Evolutionary conservation across 306 rosid genomes (phyloP).

Genomic region (Cucurbita pepo): DNA sequence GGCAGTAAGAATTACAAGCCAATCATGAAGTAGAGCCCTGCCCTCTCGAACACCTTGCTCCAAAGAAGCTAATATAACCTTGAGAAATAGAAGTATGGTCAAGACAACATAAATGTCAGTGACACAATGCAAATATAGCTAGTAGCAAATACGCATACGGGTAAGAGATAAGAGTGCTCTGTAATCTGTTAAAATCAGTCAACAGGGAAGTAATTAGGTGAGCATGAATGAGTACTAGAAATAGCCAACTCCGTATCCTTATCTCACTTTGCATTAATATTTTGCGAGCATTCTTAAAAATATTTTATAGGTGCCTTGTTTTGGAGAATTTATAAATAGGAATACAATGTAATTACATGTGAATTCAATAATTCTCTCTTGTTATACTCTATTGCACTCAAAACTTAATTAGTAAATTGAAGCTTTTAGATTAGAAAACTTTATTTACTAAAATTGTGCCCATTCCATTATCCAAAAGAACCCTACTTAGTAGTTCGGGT

Average conservation of each 20-base stretch:
- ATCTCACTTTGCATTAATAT: not conserved
- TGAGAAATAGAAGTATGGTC: not conserved
- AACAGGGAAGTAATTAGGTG: not conserved
- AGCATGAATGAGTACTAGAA: not conserved
- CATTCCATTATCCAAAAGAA: no score
- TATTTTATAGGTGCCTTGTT: not conserved
- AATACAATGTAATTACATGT: not conserved
- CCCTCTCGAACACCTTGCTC: conserved; percentile 99
- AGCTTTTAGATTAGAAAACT: not conserved
- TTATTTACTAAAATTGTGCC: not conserved
- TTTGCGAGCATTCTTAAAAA: not conserved
- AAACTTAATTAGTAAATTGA: not conserved
- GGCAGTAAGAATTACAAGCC: conserved; percentile 93
- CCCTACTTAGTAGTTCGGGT: no score
- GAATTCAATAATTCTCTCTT: not conserved
- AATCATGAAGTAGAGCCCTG: conserved; percentile 80
- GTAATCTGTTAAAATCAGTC: not conserved
- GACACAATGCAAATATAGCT: not conserved
- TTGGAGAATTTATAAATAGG: not conserved
- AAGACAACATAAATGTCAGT: not conserved
- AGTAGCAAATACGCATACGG: not conserved
- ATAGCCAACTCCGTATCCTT: not conserved
- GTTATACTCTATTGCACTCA: not conserved
- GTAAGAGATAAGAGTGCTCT: not conserved
- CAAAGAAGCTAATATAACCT: conserved; percentile 86